These are phyloP conservation scores for Didymella lethalis DNA, from an alignment of 2,329 filamentous ascomycete genomes.

Conservation along the genomic window DNA sequence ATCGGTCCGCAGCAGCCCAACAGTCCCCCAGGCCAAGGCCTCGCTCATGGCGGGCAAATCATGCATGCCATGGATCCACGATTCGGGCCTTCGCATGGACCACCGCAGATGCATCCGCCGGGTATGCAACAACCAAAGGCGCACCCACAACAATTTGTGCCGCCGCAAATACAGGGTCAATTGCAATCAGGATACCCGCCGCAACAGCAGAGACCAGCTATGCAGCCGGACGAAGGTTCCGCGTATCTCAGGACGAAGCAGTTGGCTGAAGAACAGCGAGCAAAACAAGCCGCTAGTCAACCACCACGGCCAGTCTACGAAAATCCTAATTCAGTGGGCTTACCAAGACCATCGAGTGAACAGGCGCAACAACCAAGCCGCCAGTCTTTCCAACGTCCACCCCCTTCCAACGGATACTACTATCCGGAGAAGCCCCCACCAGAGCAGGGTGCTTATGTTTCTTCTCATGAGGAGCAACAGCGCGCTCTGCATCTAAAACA, in stretches of 20 bases:
- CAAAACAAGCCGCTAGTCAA: constrained; percentile 17
- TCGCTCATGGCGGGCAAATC: constrained; percentile 27
- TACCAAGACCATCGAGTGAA: constrained; percentile 14
- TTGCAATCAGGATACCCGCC: constrained; percentile 14
- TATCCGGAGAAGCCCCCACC: constrained; percentile 28
- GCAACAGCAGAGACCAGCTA: constrained; percentile 17
- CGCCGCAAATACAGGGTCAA: constrained; percentile 21
- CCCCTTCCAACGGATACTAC: constrained; percentile 35
- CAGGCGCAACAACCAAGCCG: constrained; percentile 15
- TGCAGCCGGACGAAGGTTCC: constrained; percentile 26
- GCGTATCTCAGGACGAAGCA: constrained; percentile 37
- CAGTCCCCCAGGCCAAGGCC: constrained; percentile 25
- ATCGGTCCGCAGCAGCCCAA: constrained; percentile 28
- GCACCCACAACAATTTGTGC: constrained; percentile 12
- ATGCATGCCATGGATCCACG: constrained; percentile 29
- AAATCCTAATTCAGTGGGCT: constrained; percentile 8
- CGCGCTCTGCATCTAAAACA: constrained; percentile 16
- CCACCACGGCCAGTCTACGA: constrained; percentile 19
- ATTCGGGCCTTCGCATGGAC: constrained; percentile 21
- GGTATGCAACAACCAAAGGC: constrained; percentile 25
- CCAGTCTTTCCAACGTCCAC: constrained; percentile 23
- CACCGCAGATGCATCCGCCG: constrained; percentile 20
- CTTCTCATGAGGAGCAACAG: constrained; percentile 26
- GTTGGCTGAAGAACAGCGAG: constrained; percentile 33
- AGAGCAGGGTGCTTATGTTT: constrained; percentile 29